Conservation (phyloP, 306 rosid genomes). For the Prunus padus region DNA sequence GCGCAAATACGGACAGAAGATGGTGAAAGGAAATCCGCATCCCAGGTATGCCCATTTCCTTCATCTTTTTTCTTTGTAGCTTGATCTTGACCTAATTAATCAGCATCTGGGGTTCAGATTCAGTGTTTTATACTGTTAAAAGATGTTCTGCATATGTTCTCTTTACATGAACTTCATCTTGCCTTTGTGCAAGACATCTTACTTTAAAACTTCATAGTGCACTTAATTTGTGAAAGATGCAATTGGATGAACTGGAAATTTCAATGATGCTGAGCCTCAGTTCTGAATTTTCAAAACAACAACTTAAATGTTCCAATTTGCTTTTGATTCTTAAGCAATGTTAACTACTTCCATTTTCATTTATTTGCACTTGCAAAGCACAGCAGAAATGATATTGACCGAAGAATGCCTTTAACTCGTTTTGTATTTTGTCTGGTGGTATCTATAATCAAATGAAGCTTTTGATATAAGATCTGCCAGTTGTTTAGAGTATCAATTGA, state of each 20-base stretch:
- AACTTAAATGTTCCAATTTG: background rate
- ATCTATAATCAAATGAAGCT: background rate
- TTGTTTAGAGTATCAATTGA: background rate
- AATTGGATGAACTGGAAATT: background rate
- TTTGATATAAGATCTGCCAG: background rate
- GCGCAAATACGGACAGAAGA: slow-evolving; percentile 99
- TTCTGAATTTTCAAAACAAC: no score
- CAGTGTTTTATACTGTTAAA: background rate
- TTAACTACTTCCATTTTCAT: background rate
- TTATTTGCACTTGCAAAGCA: background rate
- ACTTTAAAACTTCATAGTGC: background rate
- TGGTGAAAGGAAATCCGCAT: slow-evolving; percentile 93
- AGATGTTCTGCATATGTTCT: background rate
- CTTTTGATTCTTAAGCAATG: background rate
- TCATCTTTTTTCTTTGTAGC: slow-evolving; percentile 10
- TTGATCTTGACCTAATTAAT: slow-evolving; percentile 18
- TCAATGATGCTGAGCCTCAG: background rate
- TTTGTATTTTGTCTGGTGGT: background rate
- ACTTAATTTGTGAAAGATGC: background rate
- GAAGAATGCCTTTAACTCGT: background rate
- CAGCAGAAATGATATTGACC: background rate
- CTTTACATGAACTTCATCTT: background rate
- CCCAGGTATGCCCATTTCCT: slow-evolving; percentile 60
- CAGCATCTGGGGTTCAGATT: slow-evolving; percentile 3
- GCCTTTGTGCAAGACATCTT: background rate